phyloP scores from a whole-genome alignment of 108 stramenopile species.

The Conticribra weissflogii region DNA sequence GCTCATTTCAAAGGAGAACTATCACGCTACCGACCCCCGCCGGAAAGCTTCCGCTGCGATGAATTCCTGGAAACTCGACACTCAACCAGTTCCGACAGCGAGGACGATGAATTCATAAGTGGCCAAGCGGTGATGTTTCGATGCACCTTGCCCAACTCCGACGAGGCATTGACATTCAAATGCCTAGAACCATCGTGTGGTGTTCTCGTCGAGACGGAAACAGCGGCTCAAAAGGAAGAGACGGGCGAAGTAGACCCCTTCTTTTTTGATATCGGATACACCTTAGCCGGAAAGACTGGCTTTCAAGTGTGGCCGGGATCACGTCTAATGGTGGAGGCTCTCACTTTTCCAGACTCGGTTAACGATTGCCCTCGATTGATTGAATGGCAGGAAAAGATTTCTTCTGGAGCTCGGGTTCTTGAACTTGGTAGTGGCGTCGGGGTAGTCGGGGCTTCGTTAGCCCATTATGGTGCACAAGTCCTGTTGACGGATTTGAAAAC shows the following conservation, averaged over 20 bases:
- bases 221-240: background rate
- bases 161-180: background rate
- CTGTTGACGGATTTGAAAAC: slow-evolving; percentile 69
- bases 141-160: background rate
- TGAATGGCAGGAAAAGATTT: slow-evolving; percentile 38
- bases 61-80: background rate
- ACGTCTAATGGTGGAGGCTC: slow-evolving; percentile 59
- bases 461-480: slow-evolving; percentile 54
- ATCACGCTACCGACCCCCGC: background rate
- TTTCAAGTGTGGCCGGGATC: slow-evolving; percentile 77
- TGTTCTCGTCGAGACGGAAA: background rate
- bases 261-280: slow-evolving; percentile 74
- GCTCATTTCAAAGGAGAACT: background rate
- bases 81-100: background rate
- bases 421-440: slow-evolving; percentile 77
- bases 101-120: background rate
- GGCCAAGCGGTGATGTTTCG: background rate
- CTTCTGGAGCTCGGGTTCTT: slow-evolving; percentile 12
- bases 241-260: slow-evolving; percentile 51
- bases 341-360: slow-evolving; percentile 34
- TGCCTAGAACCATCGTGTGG: background rate
- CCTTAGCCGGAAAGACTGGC: slow-evolving; percentile 66
- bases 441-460: slow-evolving; percentile 57
- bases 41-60: background rate
- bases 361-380: slow-evolving; percentile 16